phyloP scores from a whole-genome alignment of 2,329 filamentous ascomycete genomes.

The Colletotrichum orbiculare region DNA sequence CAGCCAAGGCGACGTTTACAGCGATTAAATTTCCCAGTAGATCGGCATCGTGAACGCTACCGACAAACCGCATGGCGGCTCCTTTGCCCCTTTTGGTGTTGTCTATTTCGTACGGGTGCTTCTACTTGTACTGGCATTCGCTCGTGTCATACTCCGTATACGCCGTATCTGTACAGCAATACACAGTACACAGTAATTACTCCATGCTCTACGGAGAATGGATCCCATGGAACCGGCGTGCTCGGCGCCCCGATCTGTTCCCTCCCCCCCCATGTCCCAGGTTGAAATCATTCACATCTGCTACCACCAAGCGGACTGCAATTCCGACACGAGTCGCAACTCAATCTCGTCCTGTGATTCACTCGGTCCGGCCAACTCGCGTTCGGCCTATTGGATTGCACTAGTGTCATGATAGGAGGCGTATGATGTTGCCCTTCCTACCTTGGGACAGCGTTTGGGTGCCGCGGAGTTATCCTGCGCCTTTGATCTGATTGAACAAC shows the following conservation, averaged over 20 bases:
- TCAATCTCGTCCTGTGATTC: not conserved
- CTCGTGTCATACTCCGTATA: not conserved
- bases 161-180: too few relatives aligned
- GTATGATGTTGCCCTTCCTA: too few relatives aligned
- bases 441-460: too few relatives aligned
- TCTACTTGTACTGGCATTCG: not conserved
- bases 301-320: slow-evolving; percentile 2
- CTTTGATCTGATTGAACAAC: not conserved
- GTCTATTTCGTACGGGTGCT: too few relatives aligned
- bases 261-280: not conserved
- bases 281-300: not conserved
- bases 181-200: too few relatives aligned
- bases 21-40: not conserved
- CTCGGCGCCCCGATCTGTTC: not conserved
- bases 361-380: slow-evolving; percentile 1
- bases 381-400: not conserved
- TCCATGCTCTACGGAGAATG: not conserved
- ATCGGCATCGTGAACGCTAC: slow-evolving; percentile 22
- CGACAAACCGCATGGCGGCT: slow-evolving; percentile 1
- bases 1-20: not conserved
- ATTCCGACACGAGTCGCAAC: slow-evolving; percentile 12
- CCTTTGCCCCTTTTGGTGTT: not conserved
- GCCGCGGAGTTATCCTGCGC: too few relatives aligned
- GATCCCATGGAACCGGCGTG: not conserved
- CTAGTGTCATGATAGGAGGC: too few relatives aligned